Conservation (phyloP, 805 yeast species). For the Metschnikowia amazonensis region DNA sequence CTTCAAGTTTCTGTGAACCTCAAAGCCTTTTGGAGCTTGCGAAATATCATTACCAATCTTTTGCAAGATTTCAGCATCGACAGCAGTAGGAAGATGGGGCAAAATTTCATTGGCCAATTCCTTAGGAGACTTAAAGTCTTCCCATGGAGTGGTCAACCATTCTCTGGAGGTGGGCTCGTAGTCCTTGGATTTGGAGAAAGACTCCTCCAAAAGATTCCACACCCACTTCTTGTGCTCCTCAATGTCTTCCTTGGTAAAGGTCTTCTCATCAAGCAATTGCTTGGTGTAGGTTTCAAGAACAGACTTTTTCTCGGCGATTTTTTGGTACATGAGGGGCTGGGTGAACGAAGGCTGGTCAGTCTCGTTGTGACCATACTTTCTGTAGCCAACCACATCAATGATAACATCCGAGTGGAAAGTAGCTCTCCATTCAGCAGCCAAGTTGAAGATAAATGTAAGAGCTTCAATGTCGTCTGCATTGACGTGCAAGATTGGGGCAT, state of each 20-base stretch:
- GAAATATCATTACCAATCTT: conserved; percentile 76
- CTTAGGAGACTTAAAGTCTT: conserved; percentile 95
- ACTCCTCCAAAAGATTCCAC: conserved; percentile 89
- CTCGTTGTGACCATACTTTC: conserved; percentile 98
- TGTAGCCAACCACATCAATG: conserved; percentile 95
- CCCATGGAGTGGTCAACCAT: conserved; percentile 99
- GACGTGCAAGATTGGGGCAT: conserved; percentile 99
- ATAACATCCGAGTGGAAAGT: conserved; percentile 95
- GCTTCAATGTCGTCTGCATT: conserved; percentile 98
- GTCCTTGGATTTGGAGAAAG: conserved; percentile 83
- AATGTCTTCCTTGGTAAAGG: conserved; percentile 85
- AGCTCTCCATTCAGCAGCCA: conserved; percentile 99
- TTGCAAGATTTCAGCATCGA: conserved; percentile 65
- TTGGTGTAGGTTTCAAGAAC: conserved; percentile 83
- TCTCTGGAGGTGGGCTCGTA: conserved; percentile 89
- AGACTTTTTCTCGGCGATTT: conserved; percentile 82
- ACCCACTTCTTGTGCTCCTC: conserved; percentile 98
- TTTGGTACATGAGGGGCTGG: conserved; percentile 95
- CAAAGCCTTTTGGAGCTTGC: conserved; percentile 81
- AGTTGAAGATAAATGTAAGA: conserved; percentile 81
- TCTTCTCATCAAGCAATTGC: conserved; percentile 76
- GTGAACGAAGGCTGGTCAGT: conserved; percentile 99
- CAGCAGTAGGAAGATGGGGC: conserved; percentile 95
- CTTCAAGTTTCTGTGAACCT: conserved; percentile 91
- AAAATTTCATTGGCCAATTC: conserved; percentile 93